These are phyloP conservation scores for Metschnikowia baotianmanensis DNA, from an alignment of 805 yeast species.

Conservation along the genomic window DNA sequence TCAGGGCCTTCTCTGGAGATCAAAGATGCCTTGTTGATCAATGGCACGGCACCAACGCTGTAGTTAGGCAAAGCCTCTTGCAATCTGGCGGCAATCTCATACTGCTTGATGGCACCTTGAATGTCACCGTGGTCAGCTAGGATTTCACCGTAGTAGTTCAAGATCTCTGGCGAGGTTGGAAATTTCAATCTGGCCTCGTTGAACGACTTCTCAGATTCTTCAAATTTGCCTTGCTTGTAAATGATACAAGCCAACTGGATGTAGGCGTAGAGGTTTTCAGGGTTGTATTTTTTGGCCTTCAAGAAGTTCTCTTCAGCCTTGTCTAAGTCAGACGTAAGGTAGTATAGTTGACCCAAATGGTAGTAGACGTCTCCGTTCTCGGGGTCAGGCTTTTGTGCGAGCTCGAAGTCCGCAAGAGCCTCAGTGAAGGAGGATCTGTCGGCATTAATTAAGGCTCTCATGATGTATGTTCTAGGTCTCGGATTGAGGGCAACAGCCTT, in stretches of 20 bases:
- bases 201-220: slow-evolving; percentile 63
- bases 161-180: slow-evolving; percentile 88
- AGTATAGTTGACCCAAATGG: slow-evolving; percentile 91
- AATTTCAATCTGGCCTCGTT: slow-evolving; percentile 67
- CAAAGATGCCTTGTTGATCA: slow-evolving; percentile 83
- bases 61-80: slow-evolving; percentile 68
- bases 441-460: slow-evolving; percentile 78
- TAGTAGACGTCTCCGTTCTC: slow-evolving; percentile 80
- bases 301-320: slow-evolving; percentile 74
- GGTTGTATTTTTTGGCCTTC: slow-evolving; percentile 72
- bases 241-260: slow-evolving; percentile 92
- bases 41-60: slow-evolving; percentile 84
- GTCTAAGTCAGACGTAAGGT: slow-evolving; percentile 70
- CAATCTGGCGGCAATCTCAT: slow-evolving; percentile 80
- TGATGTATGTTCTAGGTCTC: slow-evolving; percentile 77
- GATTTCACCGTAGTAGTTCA: slow-evolving; percentile 94
- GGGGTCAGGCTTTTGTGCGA: slow-evolving; percentile 68
- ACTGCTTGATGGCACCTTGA: slow-evolving; percentile 73
- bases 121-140: slow-evolving; percentile 77
- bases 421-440: slow-evolving; percentile 67
- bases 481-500: slow-evolving; percentile 66
- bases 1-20: slow-evolving; percentile 55
- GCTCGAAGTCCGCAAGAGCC: slow-evolving; percentile 62
- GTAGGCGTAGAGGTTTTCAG: slow-evolving; percentile 75
- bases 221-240: slow-evolving; percentile 68